Conservation (phyloP, 148 eudicot species). For the Diospyros kaki region DNA sequence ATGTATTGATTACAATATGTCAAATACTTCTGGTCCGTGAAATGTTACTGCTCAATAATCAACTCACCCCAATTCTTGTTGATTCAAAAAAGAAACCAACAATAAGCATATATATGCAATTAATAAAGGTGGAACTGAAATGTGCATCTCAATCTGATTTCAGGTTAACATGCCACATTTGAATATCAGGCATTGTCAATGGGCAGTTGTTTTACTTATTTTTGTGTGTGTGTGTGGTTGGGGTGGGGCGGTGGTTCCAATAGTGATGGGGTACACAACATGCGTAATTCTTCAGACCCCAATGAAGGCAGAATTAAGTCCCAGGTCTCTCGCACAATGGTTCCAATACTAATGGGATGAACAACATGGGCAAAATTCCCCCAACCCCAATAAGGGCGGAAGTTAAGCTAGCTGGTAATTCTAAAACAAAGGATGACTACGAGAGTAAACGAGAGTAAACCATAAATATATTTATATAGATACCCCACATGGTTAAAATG, state of each 20-base stretch:
- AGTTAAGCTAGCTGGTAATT: neutral
- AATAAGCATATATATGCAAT: neutral
- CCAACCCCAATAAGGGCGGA: too few species aligned
- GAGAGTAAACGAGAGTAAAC: too few species aligned
- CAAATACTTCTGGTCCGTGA: neutral
- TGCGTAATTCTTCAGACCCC: neutral
- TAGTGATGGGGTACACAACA: neutral
- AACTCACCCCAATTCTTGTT: neutral
- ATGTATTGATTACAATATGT: slow-evolving; percentile 1
- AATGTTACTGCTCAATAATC: neutral
- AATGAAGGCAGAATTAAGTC: neutral
- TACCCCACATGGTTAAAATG: too few species aligned
- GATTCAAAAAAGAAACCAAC: neutral
- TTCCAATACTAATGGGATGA: too few species aligned
- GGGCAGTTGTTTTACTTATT: neutral
- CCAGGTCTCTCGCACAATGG: neutral
- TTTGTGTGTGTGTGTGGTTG: neutral
- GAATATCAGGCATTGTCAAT: neutral
- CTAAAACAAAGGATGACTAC: neutral
- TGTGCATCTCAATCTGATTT: neutral
- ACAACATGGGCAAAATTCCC: too few species aligned
- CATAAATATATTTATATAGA: too few species aligned
- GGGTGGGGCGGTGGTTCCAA: neutral
- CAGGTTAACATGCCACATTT: neutral
- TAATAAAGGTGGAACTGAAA: neutral